These are phyloP conservation scores for Cicer bijugum DNA, from an alignment of 306 rosid species.

Conservation along the genomic window DNA sequence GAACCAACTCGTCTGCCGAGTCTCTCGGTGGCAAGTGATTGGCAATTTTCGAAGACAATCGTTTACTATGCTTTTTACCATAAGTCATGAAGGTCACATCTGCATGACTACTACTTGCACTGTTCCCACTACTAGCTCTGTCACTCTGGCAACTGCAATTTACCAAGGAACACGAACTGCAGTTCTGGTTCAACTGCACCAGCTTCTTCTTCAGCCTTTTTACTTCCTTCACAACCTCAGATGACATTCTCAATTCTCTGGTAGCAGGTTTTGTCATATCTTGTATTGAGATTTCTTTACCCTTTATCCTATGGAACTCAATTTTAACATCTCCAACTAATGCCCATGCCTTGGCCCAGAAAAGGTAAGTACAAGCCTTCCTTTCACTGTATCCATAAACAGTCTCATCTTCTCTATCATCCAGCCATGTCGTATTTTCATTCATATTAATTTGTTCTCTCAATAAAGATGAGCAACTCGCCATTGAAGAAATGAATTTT, in stretches of 20 bases:
- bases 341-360: conserved; percentile 96
- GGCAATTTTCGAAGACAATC: conserved; percentile 51
- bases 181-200: conserved; percentile 68
- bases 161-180: conserved; percentile 85
- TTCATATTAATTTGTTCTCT: conserved; percentile 50
- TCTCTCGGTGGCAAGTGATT: conserved; percentile 55
- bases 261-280: conserved; percentile 60
- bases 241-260: conserved; percentile 74
- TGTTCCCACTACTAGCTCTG: conserved; percentile 96
- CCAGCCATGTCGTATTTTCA: conserved; percentile 48
- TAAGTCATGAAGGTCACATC: conserved; percentile 47
- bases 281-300: conserved; percentile 53
- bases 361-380: conserved; percentile 73
- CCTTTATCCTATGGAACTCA: conserved; percentile 65
- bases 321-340: conserved; percentile 88
- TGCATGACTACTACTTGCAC: conserved; percentile 82
- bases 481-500: conserved; percentile 85
- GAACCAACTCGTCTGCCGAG: conserved; percentile 48
- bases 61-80: conserved; percentile 70
- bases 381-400: conserved; percentile 57
- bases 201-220: conserved; percentile 90
- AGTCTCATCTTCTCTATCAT: conserved; percentile 51
- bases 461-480: conserved; percentile 54
- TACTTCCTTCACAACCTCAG: conserved; percentile 96
- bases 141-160: conserved; percentile 98